Conservation (phyloP, 2,329 filamentous ascomycete genomes). For the Pseudocercospora fijiensis region DNA sequence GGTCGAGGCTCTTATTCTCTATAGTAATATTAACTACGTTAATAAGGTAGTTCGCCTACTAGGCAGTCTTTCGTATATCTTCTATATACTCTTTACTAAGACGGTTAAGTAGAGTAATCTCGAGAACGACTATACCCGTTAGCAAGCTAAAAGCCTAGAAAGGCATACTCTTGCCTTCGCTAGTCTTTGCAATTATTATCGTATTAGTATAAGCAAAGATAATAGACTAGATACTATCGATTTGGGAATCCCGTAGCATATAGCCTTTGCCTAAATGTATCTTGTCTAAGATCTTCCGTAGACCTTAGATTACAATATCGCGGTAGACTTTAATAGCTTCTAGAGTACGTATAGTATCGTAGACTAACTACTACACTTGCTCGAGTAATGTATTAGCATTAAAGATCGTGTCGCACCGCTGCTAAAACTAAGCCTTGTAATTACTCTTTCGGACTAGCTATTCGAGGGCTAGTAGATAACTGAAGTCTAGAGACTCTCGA, state of each 20-base stretch:
- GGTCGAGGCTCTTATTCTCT: no score
- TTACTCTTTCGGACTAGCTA: not conserved
- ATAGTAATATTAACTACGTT: no score
- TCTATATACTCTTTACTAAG: no score
- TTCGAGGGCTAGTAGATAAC: not conserved
- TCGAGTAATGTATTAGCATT: no score
- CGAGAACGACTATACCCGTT: not conserved
- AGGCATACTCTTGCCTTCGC: not conserved
- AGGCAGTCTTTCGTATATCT: no score
- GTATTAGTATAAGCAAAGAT: not conserved
- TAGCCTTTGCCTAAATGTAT: not conserved
- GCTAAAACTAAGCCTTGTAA: not conserved
- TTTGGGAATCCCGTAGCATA: not conserved
- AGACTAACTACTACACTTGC: not conserved
- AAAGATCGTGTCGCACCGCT: not conserved
- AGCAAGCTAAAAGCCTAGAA: not conserved
- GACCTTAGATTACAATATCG: not conserved
- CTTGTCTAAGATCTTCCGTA: no score
- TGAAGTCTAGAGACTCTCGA: not conserved
- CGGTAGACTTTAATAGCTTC: not conserved
- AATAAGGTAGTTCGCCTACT: no score
- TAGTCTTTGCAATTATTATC: not conserved
- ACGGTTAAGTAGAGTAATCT: not conserved
- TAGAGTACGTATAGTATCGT: not conserved
- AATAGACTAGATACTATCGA: not conserved